Evolutionary conservation across 371 early-diverging fungal species (phyloP).

Genomic region (Rhizopus arrhizus): DNA sequence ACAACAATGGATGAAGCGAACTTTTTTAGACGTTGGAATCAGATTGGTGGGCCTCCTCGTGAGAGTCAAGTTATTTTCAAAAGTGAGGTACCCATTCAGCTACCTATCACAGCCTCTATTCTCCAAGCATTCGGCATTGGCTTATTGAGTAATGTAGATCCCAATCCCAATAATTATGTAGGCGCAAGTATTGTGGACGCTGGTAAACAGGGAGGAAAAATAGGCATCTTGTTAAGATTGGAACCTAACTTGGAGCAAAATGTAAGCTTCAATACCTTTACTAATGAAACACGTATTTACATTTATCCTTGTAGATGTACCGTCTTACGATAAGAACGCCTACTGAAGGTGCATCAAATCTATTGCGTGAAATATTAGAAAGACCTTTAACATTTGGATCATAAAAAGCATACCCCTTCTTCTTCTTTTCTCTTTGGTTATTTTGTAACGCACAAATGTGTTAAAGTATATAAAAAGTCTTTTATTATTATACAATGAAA

Average conservation of each 20-base stretch:
- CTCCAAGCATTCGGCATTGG: slow-evolving; percentile 73
- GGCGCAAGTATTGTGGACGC: slow-evolving; percentile 86
- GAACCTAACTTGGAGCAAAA: slow-evolving; percentile 89
- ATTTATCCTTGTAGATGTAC: slow-evolving; percentile 70
- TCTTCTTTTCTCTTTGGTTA: neutral
- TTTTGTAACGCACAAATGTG: neutral
- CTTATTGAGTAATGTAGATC: slow-evolving; percentile 81
- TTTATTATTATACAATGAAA: neutral
- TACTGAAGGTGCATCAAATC: slow-evolving; percentile 74
- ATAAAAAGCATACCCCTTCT: slow-evolving; percentile 11
- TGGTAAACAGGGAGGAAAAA: slow-evolving; percentile 69
- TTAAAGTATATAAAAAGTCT: too few species aligned
- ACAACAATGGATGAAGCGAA: slow-evolving; percentile 71
- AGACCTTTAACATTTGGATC: slow-evolving; percentile 25
- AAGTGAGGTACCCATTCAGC: slow-evolving; percentile 59
- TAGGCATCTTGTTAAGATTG: slow-evolving; percentile 88
- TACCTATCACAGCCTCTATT: slow-evolving; percentile 48
- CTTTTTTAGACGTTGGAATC: slow-evolving; percentile 94
- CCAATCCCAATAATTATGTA: slow-evolving; percentile 86
- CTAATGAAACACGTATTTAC: neutral
- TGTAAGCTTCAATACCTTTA: slow-evolving; percentile 54
- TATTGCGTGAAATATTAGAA: slow-evolving; percentile 49
- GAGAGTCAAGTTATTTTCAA: slow-evolving; percentile 77
- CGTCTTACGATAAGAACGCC: slow-evolving; percentile 90
- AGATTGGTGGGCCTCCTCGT: slow-evolving; percentile 85